Evolutionary conservation across 2,329 filamentous ascomycete genomes (phyloP).

Genomic region (Fusarium luffae): DNA sequence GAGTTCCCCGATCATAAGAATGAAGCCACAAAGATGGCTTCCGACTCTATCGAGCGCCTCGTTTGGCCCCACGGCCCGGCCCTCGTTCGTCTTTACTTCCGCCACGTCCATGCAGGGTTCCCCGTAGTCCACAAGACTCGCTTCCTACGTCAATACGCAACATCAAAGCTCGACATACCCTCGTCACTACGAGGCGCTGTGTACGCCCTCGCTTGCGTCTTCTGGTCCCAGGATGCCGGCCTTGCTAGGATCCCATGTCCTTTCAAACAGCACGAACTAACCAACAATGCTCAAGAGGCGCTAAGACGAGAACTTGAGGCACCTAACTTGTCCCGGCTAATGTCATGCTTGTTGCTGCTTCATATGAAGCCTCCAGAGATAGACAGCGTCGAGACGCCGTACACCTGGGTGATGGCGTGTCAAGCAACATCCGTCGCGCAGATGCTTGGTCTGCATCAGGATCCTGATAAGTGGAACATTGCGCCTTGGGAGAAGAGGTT

Average conservation of each 20-base stretch:
- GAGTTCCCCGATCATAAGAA: conserved; percentile 58
- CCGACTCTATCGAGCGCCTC: conserved; percentile 56
- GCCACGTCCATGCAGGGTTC: conserved; percentile 57
- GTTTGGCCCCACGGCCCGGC: conserved; percentile 55
- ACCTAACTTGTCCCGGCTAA: conserved; percentile 58
- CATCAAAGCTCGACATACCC: conserved; percentile 54
- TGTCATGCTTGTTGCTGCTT: conserved; percentile 58
- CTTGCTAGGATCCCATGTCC: conserved; percentile 47
- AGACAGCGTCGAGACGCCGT: conserved; percentile 59
- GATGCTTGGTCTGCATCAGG: conserved; percentile 59
- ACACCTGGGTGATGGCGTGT: conserved; percentile 57
- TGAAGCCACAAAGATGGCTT: conserved; percentile 51
- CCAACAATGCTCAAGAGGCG: conserved; percentile 56
- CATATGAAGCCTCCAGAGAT: conserved; percentile 59
- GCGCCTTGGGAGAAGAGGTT: conserved; percentile 56
- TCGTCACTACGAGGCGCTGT: conserved; percentile 58
- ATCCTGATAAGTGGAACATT: conserved; percentile 56
- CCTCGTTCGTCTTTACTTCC: conserved; percentile 59
- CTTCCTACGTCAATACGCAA: conserved; percentile 54
- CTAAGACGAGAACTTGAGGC: conserved; percentile 59
- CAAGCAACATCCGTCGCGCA: conserved; percentile 59
- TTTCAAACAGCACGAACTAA: conserved; percentile 55
- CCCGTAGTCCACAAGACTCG: conserved; percentile 58
- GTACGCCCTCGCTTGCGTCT: conserved; percentile 57
- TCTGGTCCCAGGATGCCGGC: conserved; percentile 53